phyloP scores from a whole-genome alignment of 371 early-diverging fungal species.

The Catenaria anguillulae region DNA sequence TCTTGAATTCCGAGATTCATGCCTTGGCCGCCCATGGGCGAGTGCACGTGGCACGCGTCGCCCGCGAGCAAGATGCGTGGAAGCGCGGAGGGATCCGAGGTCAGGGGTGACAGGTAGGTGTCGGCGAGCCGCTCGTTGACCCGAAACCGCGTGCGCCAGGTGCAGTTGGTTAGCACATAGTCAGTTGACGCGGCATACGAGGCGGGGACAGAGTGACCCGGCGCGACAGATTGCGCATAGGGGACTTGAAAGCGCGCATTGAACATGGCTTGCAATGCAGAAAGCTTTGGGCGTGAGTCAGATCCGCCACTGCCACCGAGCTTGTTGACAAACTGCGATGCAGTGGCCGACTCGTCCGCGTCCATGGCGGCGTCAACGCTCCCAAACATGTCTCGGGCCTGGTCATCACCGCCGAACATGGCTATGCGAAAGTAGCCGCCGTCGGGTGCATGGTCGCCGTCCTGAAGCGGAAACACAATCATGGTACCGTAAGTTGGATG shows the following conservation, averaged over 20 bases:
- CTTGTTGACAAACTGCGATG: neutral
- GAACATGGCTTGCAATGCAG: neutral
- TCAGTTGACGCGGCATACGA: neutral
- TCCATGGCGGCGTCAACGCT: neutral
- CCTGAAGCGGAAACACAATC: neutral
- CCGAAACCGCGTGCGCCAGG: neutral
- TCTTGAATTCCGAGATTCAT: slow-evolving; percentile 7
- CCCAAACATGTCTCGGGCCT: neutral
- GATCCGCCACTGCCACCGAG: too few relatives aligned
- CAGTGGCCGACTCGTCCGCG: neutral
- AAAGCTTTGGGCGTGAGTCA: neutral
- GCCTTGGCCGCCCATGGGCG: slow-evolving; percentile 5
- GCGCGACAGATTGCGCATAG: neutral
- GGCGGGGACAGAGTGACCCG: too few relatives aligned
- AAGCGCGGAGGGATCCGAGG: too few relatives aligned
- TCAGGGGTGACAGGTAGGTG: neutral
- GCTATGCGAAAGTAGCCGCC: neutral
- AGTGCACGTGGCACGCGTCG: slow-evolving; percentile 5
- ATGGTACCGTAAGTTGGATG: too few relatives aligned
- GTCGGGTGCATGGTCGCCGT: neutral
- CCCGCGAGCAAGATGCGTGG: slow-evolving; percentile 3
- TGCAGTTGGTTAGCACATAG: neutral
- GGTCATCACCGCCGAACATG: neutral
- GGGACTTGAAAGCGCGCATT: neutral
- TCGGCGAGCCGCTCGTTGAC: slow-evolving; percentile 3